These are phyloP conservation scores for Podospora tetraspora DNA, from an alignment of 495 filamentous ascomycete species.

Conservation along the genomic window DNA sequence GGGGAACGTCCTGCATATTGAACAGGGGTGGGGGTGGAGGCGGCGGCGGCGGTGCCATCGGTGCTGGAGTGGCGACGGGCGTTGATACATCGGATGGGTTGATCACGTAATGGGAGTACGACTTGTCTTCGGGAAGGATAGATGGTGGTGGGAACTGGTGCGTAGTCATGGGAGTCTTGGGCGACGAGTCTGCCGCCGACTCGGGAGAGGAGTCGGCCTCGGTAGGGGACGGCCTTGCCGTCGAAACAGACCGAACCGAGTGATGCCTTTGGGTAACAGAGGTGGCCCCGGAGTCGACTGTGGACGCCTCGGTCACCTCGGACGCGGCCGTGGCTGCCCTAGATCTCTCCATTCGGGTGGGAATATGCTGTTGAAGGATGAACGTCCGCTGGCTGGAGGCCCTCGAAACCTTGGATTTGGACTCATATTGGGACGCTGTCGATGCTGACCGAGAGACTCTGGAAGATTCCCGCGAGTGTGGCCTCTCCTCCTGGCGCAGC, in stretches of 20 bases:
- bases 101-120: conserved; percentile 16
- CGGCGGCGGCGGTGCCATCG: conserved; percentile 55
- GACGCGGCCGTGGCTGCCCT: conserved; percentile 8
- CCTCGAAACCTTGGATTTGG: conserved; percentile 45
- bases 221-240: conserved; percentile 28
- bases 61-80: conserved; percentile 33
- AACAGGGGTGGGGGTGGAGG: conserved; percentile 78
- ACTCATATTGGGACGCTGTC: conserved; percentile 31
- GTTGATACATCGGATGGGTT: conserved; percentile 33
- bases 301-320: conserved; percentile 22
- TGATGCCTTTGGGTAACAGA: conserved; percentile 57
- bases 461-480: conserved; percentile 36
- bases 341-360: conserved; percentile 8
- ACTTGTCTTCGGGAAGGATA: conserved; percentile 32
- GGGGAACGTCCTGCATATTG: conserved; percentile 55
- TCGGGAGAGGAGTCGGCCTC: conserved; percentile 42
- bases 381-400: conserved; percentile 44
- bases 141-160: conserved; percentile 42
- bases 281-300: conserved; percentile 47
- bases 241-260: conserved; percentile 31
- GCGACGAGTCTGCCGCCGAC: conserved; percentile 50
- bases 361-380: conserved; percentile 24
- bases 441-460: conserved; percentile 35
- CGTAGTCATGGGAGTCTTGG: conserved; percentile 52
- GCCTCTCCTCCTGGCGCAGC: conserved; percentile 26